Evolutionary conservation across 371 early-diverging fungal genomes (phyloP).

Genomic region (Conidiobolus incongruus): DNA sequence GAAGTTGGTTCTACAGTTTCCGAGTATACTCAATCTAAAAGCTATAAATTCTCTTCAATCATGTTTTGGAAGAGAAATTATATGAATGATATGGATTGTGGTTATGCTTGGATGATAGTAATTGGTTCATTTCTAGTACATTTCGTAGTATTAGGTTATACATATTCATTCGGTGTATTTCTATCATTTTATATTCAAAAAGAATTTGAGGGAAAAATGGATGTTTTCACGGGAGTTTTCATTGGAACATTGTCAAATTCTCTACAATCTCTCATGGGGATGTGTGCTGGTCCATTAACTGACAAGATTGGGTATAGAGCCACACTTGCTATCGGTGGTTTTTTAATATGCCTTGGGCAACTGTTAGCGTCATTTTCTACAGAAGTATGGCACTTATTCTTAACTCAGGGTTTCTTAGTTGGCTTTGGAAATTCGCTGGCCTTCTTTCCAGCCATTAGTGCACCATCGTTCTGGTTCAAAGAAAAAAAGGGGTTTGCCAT

Average conservation of each 20-base stretch:
- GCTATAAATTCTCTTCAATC: no score
- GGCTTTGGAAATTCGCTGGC: slow-evolving; percentile 23
- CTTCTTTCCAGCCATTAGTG: slow-evolving; percentile 28
- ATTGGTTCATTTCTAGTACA: slow-evolving; percentile 9
- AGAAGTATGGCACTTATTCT: slow-evolving; percentile 22
- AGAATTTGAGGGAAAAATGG: slow-evolving; percentile 3
- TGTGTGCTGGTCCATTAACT: slow-evolving; percentile 13
- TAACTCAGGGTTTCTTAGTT: slow-evolving; percentile 23
- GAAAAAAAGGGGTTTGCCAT: slow-evolving; percentile 40
- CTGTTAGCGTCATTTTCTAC: slow-evolving; percentile 8
- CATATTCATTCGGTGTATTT: slow-evolving; percentile 7
- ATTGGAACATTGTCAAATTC: slow-evolving; percentile 18
- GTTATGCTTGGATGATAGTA: slow-evolving; percentile 4
- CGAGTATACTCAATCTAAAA: no score
- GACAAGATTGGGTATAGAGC: slow-evolving; percentile 16
- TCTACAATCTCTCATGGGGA: slow-evolving; percentile 15
- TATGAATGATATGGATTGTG: no score
- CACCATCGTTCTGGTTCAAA: slow-evolving; percentile 53
- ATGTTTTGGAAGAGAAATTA: no score
- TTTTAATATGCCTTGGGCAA: slow-evolving; percentile 15
- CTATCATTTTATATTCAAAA: neutral
- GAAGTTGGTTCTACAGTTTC: no score
- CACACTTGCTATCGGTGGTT: slow-evolving; percentile 12
- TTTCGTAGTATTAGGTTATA: slow-evolving; percentile 9
- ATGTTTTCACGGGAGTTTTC: slow-evolving; percentile 13